These are phyloP conservation scores for Salix purpurea DNA, from an alignment of 345 rosid genomes.

Conservation along the genomic window DNA sequence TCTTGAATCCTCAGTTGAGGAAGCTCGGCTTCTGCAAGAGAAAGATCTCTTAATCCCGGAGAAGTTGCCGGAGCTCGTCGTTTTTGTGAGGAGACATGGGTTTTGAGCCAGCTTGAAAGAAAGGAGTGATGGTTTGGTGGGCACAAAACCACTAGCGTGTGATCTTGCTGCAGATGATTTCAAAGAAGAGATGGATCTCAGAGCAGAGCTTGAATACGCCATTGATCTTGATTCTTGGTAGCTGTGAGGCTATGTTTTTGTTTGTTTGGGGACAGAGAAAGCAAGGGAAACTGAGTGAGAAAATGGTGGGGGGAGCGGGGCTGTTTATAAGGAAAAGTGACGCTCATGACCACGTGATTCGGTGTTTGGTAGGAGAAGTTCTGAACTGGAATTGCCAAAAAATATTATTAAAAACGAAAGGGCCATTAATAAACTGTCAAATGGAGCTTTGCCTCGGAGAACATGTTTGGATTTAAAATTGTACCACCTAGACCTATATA, in stretches of 20 bases:
- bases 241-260: neutral
- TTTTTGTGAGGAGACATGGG: conserved; percentile 13
- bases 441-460: neutral
- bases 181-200: conserved; percentile 19
- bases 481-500: neutral
- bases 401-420: too few relatives aligned
- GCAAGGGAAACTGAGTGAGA: neutral
- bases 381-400: neutral
- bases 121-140: conserved; percentile 1
- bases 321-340: neutral
- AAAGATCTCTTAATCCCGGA: conserved; percentile 27
- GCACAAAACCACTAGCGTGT: neutral
- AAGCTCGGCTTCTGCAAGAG: conserved; percentile 45
- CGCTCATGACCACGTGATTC: neutral
- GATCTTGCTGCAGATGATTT: conserved; percentile 20
- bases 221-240: conserved; percentile 13
- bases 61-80: neutral
- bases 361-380: neutral
- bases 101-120: conserved; percentile 11
- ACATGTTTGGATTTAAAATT: neutral
- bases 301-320: neutral
- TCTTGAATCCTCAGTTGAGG: conserved; percentile 23
- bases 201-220: conserved; percentile 34
- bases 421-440: neutral
- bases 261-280: conserved; percentile 6